Conservation (phyloP, 1,284 basidiomycete species). For the Heterobasidion occidentale region DNA sequence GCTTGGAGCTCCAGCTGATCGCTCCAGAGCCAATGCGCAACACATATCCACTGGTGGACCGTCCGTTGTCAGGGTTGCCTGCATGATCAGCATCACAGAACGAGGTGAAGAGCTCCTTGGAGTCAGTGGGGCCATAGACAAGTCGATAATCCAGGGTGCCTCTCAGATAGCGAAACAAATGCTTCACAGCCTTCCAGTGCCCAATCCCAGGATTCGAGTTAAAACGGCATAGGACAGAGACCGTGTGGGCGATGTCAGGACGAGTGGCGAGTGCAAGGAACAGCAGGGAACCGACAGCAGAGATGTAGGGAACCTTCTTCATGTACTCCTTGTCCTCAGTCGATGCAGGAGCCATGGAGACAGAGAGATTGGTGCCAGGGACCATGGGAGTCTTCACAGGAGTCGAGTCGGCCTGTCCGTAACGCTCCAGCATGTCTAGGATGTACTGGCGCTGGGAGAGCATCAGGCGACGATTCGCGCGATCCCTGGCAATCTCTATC, state of each 20-base stretch:
- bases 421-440: slow-evolving; percentile 18
- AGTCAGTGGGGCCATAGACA: not conserved
- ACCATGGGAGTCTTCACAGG: slow-evolving; percentile 12
- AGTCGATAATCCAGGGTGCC: slow-evolving; percentile 6
- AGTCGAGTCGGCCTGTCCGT: slow-evolving; percentile 13
- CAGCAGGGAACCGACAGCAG: slow-evolving; percentile 1
- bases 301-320: not conserved
- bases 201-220: slow-evolving; percentile 13
- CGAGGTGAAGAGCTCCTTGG: not conserved
- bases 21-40: slow-evolving; percentile 2
- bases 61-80: not conserved
- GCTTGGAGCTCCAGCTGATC: slow-evolving; percentile 6
- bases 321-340: not conserved
- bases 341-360: not conserved
- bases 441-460: slow-evolving; percentile 23
- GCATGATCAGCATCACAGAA: slow-evolving; percentile 5
- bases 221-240: slow-evolving; percentile 18
- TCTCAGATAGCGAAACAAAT: slow-evolving; percentile 18
- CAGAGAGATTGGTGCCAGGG: slow-evolving; percentile 7
- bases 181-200: slow-evolving; percentile 21
- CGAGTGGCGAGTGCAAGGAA: slow-evolving; percentile 13
- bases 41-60: slow-evolving; percentile 5
- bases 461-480: slow-evolving; percentile 16
- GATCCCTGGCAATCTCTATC: slow-evolving; percentile 22
- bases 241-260: slow-evolving; percentile 23